Evolutionary conservation across 768 basidiomycete genomes (phyloP), one percentile per base, ranked within the genome.

Genomic region (Suillus ampliporus): DNA sequence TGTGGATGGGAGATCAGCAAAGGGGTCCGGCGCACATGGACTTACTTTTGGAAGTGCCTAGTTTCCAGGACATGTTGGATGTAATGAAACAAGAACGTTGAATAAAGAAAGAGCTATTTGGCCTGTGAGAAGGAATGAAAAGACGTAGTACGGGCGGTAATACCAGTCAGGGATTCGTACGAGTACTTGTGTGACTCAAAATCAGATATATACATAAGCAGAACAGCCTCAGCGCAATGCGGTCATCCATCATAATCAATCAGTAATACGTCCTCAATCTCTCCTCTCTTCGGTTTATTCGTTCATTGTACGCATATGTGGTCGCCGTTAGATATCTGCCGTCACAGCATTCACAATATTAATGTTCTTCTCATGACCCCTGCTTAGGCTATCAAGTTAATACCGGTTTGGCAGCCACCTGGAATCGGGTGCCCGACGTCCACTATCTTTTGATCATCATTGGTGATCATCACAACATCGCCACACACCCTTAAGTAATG

Each of bases 21-120:
- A 48, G 21, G 44, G 58, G 51, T 59, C 57, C 35, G 62, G 57
- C 21, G 50, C 26, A 31, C 10, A 38, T 37, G 13, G 47, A 70
- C 66, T 48, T 64, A 74, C 75, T 81, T 71, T 81, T 77, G 5
- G 74, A 64, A 3, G 79, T 69, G 15, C 76, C 80, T 14, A 83
- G 66, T 77, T 86, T 87, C 84, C 86, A 87, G 64, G 86, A 88
- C 84, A 87, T 85, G 58, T 66, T 71, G 61, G 64, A 56, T 43
- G 59, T 28, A 40, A 54, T 21, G 37, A 19, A 38, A 54, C 37
- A 38, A 38, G 53, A n/a, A n/a, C n/a, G 14, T 23, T 54, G 37
- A 38, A 26, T 54, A 38, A 38, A 37, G 21, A 26, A 23, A 31
- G 28, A 31, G 19, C 31, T 31, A 51, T 19, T 56, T 56, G 37